Base-by-base conservation (phyloP, 768 basidiomycete species). In the Russula virescens region DNA sequence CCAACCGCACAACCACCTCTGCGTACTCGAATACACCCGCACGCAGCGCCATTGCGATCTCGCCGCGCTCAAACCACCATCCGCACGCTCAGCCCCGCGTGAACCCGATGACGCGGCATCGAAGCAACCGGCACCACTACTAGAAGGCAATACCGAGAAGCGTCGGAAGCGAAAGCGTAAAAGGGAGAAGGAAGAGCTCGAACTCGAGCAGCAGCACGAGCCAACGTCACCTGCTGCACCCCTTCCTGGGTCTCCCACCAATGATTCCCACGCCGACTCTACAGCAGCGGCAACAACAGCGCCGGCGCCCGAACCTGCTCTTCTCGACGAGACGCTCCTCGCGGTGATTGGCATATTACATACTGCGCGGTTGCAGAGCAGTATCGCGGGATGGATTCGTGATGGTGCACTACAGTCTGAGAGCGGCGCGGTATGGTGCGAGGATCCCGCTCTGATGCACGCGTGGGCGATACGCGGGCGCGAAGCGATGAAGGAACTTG, bases 1-100 rank as follows among this genome's bases (percentile, higher is more conserved):
- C 18, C 91, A 94, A 69, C 91, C 91, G 0, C 88, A 82, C 75
- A 94, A 90, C 70, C 91, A 94, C 69, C 74, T 93, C 23, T 89
- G 87, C 69, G 80, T 93, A 66, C 78, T 75, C 11, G 90, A 91
- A 69, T 93, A 91, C 70, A 75, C 78, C 16, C 75, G 72, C 2
- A 66, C 73, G 10, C 75, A 74, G 69, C 80, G 86, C 31, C 69
- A 70, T 19, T 63, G 64, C 19, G 80, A 81, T 60, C 65, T 80
- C 21, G 72, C 62, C 14, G 65, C 61, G 8, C 65, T 80, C 8
- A 42, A 38, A 19, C 55, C 18, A 9, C 6, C 6, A 13, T 34
- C 49, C 63, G 25, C 62, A 60, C 18, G 66, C 10, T 2, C 69
- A 10, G 60, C 34, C 38, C 4, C 25, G 9, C 48, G 49, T 55